A percentile compares a stretch with the other conserved stretches of the same genome.
Evolutionary conservation across 2,329 filamentous ascomycete species (phyloP).

Genomic region (Aspergillus versicolor): DNA sequence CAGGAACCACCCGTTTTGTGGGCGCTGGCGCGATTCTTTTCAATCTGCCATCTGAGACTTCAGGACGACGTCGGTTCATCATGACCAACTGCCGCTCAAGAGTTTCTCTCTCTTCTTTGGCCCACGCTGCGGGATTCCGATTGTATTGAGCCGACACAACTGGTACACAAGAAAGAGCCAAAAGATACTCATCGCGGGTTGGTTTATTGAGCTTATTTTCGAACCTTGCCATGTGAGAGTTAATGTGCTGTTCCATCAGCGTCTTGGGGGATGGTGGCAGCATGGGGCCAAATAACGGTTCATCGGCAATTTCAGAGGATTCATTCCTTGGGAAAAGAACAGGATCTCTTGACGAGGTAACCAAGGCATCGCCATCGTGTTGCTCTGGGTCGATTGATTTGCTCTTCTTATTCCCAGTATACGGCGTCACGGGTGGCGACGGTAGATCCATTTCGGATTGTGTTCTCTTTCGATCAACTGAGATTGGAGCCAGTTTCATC

Average conservation of each 20-base stretch:
- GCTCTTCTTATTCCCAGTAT: slow-evolving; percentile 41
- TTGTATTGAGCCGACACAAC: slow-evolving; percentile 45
- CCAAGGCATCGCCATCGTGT: slow-evolving; percentile 28
- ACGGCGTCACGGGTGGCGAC: slow-evolving; percentile 48
- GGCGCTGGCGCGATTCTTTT: slow-evolving; percentile 45
- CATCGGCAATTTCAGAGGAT: slow-evolving; percentile 35
- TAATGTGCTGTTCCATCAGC: slow-evolving; percentile 44
- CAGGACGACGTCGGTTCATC: slow-evolving; percentile 40
- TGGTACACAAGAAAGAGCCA: slow-evolving; percentile 45
- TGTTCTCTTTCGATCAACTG: slow-evolving; percentile 41
- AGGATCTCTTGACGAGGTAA: slow-evolving; percentile 36
- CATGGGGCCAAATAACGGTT: slow-evolving; percentile 42
- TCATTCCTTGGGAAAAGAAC: slow-evolving; percentile 45
- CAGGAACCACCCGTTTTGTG: slow-evolving; percentile 26
- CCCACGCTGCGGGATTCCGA: slow-evolving; percentile 45
- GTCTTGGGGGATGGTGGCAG: slow-evolving; percentile 35
- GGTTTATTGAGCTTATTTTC: slow-evolving; percentile 43
- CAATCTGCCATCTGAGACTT: slow-evolving; percentile 30
- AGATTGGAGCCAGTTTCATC: slow-evolving; percentile 42
- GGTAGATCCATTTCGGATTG: slow-evolving; percentile 46
- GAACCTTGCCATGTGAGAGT: slow-evolving; percentile 43
- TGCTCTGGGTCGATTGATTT: slow-evolving; percentile 34
- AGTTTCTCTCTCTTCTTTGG: slow-evolving; percentile 42
- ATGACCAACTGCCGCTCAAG: slow-evolving; percentile 41
- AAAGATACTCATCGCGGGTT: slow-evolving; percentile 44